These are phyloP conservation scores for Canariomyces notabilis DNA, from an alignment of 2,329 filamentous ascomycete genomes.

Conservation along the genomic window DNA sequence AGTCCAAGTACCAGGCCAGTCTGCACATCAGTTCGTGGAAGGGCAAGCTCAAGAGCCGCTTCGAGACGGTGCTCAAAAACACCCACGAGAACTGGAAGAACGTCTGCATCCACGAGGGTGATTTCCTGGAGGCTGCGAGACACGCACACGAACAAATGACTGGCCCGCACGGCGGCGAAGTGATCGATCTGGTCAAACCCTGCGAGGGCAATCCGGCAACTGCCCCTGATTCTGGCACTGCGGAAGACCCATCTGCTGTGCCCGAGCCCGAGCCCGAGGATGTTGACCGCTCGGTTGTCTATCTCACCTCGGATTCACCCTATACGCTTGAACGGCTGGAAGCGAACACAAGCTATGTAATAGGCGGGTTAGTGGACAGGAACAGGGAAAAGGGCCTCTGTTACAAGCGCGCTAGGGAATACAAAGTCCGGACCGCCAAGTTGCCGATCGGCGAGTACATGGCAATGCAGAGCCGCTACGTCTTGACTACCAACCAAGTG, in stretches of 20 bases:
- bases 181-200: conserved; percentile 52
- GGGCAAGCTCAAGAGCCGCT: conserved; percentile 69
- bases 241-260: conserved; percentile 6
- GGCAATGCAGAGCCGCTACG: conserved; percentile 78
- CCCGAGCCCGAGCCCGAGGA: conserved; percentile 25
- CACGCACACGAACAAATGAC: conserved; percentile 65
- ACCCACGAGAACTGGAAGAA: conserved; percentile 77
- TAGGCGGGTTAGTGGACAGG: conserved; percentile 91
- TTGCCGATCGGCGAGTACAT: conserved; percentile 94
- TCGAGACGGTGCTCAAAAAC: conserved; percentile 67
- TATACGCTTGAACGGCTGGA: conserved; percentile 77
- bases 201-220: conserved; percentile 30
- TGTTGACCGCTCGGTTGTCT: conserved; percentile 58
- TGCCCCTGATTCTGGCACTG: conserved; percentile 27
- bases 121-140: conserved; percentile 66
- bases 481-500: conserved; percentile 92
- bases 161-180: conserved; percentile 46
- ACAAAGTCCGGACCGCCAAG: conserved; percentile 79
- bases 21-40: conserved; percentile 74
- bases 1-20: conserved; percentile 62
- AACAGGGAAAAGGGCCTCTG: conserved; percentile 95
- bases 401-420: conserved; percentile 70
- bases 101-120: conserved; percentile 65
- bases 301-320: conserved; percentile 87
- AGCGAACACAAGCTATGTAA: conserved; percentile 84